Evolutionary conservation across 192 early-diverging fungal species (phyloP).

Genomic region (Allomyces macrogynus): DNA sequence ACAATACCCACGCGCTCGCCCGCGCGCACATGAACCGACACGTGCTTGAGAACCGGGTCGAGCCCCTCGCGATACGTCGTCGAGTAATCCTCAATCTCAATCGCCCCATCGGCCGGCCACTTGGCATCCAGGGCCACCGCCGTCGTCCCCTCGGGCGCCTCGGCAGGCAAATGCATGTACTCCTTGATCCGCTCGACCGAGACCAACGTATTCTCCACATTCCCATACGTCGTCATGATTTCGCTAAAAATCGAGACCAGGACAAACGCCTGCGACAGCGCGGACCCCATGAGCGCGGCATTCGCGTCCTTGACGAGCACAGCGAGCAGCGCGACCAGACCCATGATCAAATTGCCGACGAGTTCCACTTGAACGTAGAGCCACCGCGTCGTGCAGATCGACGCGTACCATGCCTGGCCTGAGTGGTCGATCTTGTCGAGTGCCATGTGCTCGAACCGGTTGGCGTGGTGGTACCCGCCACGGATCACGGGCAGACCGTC

Average conservation of each 20-base stretch:
- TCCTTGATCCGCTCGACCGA: constrained; percentile 73
- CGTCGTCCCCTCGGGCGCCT: constrained; percentile 10
- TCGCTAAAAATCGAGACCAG: constrained; percentile 62
- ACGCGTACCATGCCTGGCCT: no score
- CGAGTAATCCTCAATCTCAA: no score
- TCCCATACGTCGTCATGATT: constrained; percentile 56
- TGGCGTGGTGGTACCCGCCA: not conserved
- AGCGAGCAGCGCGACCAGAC: not conserved
- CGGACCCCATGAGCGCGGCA: constrained; percentile 71
- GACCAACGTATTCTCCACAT: constrained; percentile 74
- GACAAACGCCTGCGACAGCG: constrained; percentile 61
- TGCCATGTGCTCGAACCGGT: not conserved
- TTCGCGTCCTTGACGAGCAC: constrained; percentile 5
- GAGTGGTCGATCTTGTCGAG: constrained; percentile 1
- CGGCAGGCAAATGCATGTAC: constrained; percentile 67
- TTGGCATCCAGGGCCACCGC: not conserved
- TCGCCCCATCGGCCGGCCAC: constrained; percentile 20
- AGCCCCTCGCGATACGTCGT: no score
- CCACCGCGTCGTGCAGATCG: constrained; percentile 56
- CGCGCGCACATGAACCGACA: no score
- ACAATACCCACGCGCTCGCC: no score
- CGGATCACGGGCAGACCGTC: not conserved
- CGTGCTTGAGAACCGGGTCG: constrained; percentile 14
- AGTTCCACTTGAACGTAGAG: constrained; percentile 58
- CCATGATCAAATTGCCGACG: constrained; percentile 21